Conservation (phyloP, 371 early-diverging fungal species). For the Mucor circinelloides region DNA sequence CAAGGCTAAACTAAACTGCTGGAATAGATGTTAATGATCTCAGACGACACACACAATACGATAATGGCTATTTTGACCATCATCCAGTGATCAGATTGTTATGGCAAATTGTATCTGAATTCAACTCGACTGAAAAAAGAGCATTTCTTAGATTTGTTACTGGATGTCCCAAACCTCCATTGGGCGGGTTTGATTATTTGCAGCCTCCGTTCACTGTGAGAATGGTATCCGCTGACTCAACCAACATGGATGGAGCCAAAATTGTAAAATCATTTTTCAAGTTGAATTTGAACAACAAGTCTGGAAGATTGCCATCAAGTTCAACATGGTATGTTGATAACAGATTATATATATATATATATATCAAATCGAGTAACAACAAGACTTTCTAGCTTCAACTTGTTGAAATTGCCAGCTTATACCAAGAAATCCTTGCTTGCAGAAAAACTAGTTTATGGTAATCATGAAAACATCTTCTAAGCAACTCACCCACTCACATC, state of each 20-base stretch:
- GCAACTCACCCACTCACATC: background rate
- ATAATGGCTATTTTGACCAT: conserved; percentile 77
- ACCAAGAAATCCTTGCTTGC: conserved; percentile 54
- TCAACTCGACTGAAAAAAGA: conserved; percentile 67
- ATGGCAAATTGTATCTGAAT: conserved; percentile 77
- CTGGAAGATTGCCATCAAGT: conserved; percentile 57
- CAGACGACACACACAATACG: conserved; percentile 81
- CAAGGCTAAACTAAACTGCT: background rate
- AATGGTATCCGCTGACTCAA: conserved; percentile 41
- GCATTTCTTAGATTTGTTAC: conserved; percentile 87
- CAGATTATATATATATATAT: no score
- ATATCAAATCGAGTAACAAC: no score
- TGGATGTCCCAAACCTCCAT: conserved; percentile 84
- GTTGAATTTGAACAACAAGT: conserved; percentile 33
- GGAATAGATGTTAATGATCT: conserved; percentile 76
- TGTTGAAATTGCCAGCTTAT: conserved; percentile 85
- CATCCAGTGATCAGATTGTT: conserved; percentile 78
- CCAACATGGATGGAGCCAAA: conserved; percentile 7
- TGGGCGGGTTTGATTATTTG: conserved; percentile 85
- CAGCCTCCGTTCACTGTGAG: conserved; percentile 75
- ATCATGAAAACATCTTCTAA: background rate
- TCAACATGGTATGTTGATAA: conserved; percentile 43
- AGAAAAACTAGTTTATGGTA: conserved; percentile 60
- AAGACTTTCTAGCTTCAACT: conserved; percentile 75
- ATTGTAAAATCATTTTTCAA: conserved; percentile 56